Evolutionary conservation across 2,329 filamentous ascomycete genomes (phyloP).

Genomic region (Cryphonectria parasitica): DNA sequence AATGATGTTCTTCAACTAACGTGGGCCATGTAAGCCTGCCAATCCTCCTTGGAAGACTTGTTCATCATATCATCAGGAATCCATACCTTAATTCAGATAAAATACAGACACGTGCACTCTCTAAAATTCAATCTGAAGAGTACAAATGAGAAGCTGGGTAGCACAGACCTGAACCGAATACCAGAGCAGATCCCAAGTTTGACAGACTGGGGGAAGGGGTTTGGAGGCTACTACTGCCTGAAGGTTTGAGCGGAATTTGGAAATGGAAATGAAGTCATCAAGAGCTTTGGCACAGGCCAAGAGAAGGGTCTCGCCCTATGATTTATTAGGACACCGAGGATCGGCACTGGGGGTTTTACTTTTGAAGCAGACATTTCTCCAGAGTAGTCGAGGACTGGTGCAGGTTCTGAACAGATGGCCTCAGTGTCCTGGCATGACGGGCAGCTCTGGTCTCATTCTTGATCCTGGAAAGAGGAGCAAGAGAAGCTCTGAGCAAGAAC

Average conservation of each 20-base stretch:
- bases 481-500: background rate
- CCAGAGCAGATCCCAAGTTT: background rate
- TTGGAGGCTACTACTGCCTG: background rate
- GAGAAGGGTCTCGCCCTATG: background rate
- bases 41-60: too few species aligned
- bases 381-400: background rate
- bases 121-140: background rate
- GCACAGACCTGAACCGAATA: background rate
- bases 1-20: background rate
- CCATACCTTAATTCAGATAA: background rate
- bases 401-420: background rate
- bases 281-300: too few species aligned
- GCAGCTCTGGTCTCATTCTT: background rate
- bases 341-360: background rate
- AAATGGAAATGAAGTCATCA: background rate
- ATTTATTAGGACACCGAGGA: background rate
- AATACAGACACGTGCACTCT: background rate
- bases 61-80: background rate
- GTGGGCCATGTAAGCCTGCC: too few species aligned
- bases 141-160: background rate
- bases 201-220: background rate
- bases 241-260: background rate
- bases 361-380: background rate
- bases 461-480: background rate
- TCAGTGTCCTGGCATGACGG: background rate